phyloP scores from a whole-genome alignment of 2,329 filamentous ascomycete species.

The Monosporascus sp. region DNA sequence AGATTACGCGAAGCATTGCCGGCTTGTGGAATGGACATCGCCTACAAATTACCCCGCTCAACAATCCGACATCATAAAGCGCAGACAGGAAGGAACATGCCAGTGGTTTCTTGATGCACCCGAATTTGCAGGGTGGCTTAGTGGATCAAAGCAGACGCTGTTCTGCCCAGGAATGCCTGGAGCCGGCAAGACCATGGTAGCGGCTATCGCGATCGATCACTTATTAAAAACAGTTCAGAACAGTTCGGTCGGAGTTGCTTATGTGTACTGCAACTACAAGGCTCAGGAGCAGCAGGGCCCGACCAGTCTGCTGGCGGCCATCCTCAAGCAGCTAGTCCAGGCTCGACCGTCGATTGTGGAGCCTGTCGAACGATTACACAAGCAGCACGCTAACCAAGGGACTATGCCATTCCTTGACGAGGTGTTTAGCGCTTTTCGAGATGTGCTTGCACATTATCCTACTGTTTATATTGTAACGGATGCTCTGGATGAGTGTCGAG shows the following conservation, averaged over 20 bases:
- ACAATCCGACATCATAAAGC: constrained; percentile 33
- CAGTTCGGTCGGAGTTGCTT: constrained; percentile 32
- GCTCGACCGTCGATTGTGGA: constrained; percentile 14
- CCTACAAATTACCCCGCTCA: constrained; percentile 13
- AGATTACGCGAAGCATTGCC: too few species aligned
- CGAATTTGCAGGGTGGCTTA: constrained; percentile 8
- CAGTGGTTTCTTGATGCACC: constrained; percentile 9
- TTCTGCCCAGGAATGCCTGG: constrained; percentile 41
- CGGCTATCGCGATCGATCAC: constrained; percentile 36
- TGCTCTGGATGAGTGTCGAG: constrained; percentile 13
- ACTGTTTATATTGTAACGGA: constrained; percentile 15
- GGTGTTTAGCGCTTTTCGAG: constrained; percentile 10
- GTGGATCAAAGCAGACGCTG: constrained; percentile 24
- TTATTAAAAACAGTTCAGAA: too few species aligned
- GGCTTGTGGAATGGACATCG: too few species aligned
- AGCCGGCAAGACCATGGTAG: constrained; percentile 42
- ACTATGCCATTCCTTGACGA: constrained; percentile 19
- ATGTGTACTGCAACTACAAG: constrained; percentile 40
- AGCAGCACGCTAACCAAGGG: constrained; percentile 6
- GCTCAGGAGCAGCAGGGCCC: constrained; percentile 31
- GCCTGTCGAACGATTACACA: constrained; percentile 21
- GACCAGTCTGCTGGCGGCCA: constrained; percentile 24
- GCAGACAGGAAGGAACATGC: constrained; percentile 32
- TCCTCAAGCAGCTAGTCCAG: constrained; percentile 34
- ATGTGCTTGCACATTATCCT: constrained; percentile 11